A percentile compares a stretch with the other conserved stretches of the same genome.
Conservation (phyloP, 2,329 filamentous ascomycete genomes). For the Cytospora piceicola region DNA sequence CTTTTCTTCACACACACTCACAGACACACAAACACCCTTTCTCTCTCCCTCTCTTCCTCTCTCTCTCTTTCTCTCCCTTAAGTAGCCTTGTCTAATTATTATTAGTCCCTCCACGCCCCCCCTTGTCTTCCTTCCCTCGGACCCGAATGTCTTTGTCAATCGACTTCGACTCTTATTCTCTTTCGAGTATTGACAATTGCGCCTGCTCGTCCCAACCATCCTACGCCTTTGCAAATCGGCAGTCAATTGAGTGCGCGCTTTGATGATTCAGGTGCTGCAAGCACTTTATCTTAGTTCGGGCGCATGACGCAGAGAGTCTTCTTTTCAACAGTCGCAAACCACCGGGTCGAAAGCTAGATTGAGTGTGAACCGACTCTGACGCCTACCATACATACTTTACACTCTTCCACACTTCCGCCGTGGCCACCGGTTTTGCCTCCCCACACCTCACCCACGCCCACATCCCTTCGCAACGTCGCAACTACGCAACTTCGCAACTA, state of each 20-base stretch:
- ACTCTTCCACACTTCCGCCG: neutral
- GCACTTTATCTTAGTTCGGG: conserved; percentile 18
- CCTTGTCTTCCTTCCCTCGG: neutral
- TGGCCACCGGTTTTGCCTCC: neutral
- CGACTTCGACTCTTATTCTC: conserved; percentile 4
- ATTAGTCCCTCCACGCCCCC: neutral
- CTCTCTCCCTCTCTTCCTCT: too few species aligned
- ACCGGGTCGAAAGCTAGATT: neutral
- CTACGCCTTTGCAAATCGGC: neutral
- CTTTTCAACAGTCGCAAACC: neutral
- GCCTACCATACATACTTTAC: neutral
- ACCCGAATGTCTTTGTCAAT: conserved; percentile 23
- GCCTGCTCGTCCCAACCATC: conserved; percentile 5
- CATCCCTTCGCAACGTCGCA: conserved; percentile 25
- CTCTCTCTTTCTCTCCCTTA: conserved; percentile 1
- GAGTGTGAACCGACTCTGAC: neutral
- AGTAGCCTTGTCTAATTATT: conserved; percentile 1
- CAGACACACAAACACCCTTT: too few species aligned
- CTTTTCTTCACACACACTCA: too few species aligned
- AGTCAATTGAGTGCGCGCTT: conserved; percentile 2
- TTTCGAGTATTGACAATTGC: conserved; percentile 17
- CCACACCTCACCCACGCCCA: conserved; percentile 6
- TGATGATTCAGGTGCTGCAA: conserved; percentile 18
- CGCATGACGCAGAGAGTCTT: neutral
- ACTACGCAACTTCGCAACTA: conserved; percentile 4